Conservation (phyloP, 805 yeast species). For the Cyberlindnera meyerae region DNA sequence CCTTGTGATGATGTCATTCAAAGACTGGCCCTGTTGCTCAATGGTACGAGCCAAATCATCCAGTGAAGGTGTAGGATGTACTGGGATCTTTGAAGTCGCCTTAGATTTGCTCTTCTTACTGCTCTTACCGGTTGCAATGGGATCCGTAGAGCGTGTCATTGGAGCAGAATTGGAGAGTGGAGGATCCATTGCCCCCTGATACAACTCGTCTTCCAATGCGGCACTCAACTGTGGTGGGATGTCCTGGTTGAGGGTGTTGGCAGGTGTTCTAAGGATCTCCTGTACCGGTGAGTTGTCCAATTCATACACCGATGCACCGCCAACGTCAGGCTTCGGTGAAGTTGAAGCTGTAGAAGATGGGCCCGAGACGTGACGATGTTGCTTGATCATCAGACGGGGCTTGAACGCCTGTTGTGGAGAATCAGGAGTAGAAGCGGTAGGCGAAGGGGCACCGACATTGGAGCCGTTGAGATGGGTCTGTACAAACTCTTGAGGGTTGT, state of each 20-base stretch:
- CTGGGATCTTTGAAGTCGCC: conserved; percentile 2
- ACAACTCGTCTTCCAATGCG: conserved; percentile 2
- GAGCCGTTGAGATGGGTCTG: too few species aligned
- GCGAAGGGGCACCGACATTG: too few species aligned
- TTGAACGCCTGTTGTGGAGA: conserved; percentile 2
- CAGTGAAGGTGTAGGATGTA: conserved; percentile 9
- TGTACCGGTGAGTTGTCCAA: conserved; percentile 20
- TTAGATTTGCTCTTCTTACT: too few species aligned
- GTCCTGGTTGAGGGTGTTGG: conserved; percentile 3
- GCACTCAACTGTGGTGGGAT: neutral
- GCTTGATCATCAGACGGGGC: conserved; percentile 21
- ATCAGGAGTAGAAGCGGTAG: neutral
- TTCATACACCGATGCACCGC: neutral
- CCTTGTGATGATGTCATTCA: conserved; percentile 23
- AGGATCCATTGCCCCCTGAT: neutral
- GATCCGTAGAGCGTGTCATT: too few species aligned
- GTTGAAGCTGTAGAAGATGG: conserved; percentile 5
- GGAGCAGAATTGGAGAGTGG: too few species aligned
- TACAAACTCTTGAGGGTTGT: conserved; percentile 4
- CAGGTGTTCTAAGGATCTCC: conserved; percentile 21
- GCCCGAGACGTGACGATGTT: conserved; percentile 14
- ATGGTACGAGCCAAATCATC: conserved; percentile 21
- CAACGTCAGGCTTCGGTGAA: conserved; percentile 1
- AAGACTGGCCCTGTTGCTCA: conserved; percentile 24
- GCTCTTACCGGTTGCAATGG: too few species aligned